Conservation (phyloP, 2,329 filamentous ascomycete species). For the Nemania abortiva region DNA sequence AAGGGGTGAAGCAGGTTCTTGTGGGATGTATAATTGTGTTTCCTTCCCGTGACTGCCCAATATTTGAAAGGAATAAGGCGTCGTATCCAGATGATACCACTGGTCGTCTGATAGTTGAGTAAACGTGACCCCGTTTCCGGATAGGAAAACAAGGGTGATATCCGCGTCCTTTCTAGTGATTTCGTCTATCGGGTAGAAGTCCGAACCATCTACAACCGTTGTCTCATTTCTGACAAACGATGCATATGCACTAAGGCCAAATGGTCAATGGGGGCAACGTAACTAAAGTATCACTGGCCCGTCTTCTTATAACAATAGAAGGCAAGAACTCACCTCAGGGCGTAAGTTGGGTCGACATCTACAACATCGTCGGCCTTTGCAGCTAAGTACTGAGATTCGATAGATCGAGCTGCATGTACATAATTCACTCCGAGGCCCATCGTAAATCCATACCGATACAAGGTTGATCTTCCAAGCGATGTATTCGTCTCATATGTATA, state of each 20-base stretch:
- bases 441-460: neutral
- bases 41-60: neutral
- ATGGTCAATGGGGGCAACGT: neutral
- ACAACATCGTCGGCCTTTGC: neutral
- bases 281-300: neutral
- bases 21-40: neutral
- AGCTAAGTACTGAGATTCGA: conserved; percentile 4
- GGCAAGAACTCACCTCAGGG: neutral
- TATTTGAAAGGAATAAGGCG: neutral
- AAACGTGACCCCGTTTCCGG: conserved; percentile 15
- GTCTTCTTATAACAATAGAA: too few relatives aligned
- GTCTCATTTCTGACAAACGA: neutral
- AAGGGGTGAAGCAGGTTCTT: conserved; percentile 6
- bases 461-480: neutral
- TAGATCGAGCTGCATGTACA: conserved; percentile 1
- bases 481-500: neutral
- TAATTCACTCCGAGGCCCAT: neutral
- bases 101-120: conserved; percentile 31
- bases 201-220: neutral
- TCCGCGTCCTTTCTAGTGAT: conserved; percentile 7
- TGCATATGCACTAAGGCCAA: neutral
- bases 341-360: neutral
- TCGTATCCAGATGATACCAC: conserved; percentile 16
- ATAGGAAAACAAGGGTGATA: conserved; percentile 40
- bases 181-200: neutral